Base-by-base conservation (phyloP, 495 filamentous ascomycete species). In the Penicillium steckii region DNA sequence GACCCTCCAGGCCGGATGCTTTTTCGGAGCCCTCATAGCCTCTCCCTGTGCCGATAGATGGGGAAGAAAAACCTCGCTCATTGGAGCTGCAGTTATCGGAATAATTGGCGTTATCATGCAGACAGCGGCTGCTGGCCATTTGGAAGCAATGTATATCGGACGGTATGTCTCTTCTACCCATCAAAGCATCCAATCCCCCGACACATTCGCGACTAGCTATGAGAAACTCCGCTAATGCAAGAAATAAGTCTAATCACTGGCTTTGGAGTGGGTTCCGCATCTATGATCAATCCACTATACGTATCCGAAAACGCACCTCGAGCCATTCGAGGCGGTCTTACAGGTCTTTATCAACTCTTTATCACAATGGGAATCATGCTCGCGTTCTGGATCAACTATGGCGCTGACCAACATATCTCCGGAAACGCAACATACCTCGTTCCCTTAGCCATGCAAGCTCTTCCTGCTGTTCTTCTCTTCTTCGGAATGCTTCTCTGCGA, bases 301-400 rank as follows among this genome's bases (percentile, higher is more conserved):
- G 70, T 80, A 38, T 68, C 74, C 24, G 87, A 90, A 57, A 88
- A 86, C 47, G 85, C 86, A 9, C 86, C 87, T 3, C 75, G 86
- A 38, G 84, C 83, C 29, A 88, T 89, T 56, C 85, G 86, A 40
- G 86, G 86, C 24, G 80, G 80, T 17, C 69, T 90, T 29, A 88
- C 84, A 23, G 85, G 84, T 43, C 72, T 88, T 48, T 89, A 89
- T 59, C 85, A 89, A 56, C 76, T 88, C 4, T 88, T 89, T 59
- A 83, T 79, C 49, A 73, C 72, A 13, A 61, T 74, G 29, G 85
- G 85, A 18, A 80, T 80, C 57, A 86, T 87, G 81, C 68, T 89
- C 19, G 81, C 84, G 19, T 89, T 86, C 69, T 80, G 78, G 80
- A 77, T 84, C 51, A 85, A 87, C 66, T 85, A 86, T 55, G 80